phyloP scores from a whole-genome alignment of 2,329 filamentous ascomycete species.

The Didymella segeticola region DNA sequence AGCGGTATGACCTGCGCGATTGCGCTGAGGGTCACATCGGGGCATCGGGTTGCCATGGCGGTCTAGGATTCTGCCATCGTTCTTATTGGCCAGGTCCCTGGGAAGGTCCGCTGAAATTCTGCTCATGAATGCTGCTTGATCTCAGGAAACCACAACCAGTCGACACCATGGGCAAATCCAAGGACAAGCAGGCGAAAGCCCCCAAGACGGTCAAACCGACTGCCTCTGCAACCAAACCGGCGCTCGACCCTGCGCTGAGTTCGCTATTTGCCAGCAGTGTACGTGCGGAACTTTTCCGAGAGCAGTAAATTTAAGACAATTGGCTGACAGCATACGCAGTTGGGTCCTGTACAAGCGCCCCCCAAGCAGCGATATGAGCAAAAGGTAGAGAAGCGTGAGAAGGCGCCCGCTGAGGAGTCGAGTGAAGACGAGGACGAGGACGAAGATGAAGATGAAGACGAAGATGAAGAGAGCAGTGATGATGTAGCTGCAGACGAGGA shows the following conservation, averaged over 20 bases:
- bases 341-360: slow-evolving; percentile 48
- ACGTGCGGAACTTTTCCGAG: slow-evolving; percentile 21
- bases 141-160: background rate
- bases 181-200: slow-evolving; percentile 31
- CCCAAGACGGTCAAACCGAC: slow-evolving; percentile 26
- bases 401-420: slow-evolving; percentile 27
- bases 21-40: slow-evolving; percentile 1
- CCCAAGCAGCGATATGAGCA: slow-evolving; percentile 50
- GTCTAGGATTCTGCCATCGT: slow-evolving; percentile 10
- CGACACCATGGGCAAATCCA: slow-evolving; percentile 43
- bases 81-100: slow-evolving; percentile 7
- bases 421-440: slow-evolving; percentile 61
- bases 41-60: background rate
- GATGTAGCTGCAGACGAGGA: slow-evolving; percentile 53
- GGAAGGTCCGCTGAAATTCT: slow-evolving; percentile 40
- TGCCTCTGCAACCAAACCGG: slow-evolving; percentile 39
- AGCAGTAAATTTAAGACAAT: background rate
- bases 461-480: slow-evolving; percentile 33
- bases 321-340: slow-evolving; percentile 32
- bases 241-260: slow-evolving; percentile 53
- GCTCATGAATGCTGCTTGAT: slow-evolving; percentile 18
- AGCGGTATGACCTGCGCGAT: slow-evolving; percentile 7
- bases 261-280: slow-evolving; percentile 57
- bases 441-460: slow-evolving; percentile 45
- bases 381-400: slow-evolving; percentile 22